These are phyloP conservation scores for Candida morakotiae DNA, from an alignment of 805 yeast species.

Conservation along the genomic window DNA sequence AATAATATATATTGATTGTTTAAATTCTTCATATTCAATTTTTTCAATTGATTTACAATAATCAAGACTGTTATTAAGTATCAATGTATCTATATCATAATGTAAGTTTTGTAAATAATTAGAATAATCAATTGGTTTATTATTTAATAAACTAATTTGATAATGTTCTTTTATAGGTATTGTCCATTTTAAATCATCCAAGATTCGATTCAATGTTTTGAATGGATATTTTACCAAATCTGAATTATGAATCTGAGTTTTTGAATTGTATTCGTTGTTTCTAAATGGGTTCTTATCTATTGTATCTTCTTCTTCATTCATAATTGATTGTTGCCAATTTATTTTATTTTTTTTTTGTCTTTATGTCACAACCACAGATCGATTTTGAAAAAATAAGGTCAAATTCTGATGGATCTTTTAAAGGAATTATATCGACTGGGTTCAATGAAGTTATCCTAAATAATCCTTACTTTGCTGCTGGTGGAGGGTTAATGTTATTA, in stretches of 20 bases:
- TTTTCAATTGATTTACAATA: conserved; percentile 30
- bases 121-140: conserved; percentile 37
- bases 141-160: conserved; percentile 19
- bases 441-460: conserved; percentile 53
- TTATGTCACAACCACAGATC: conserved; percentile 13
- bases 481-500: conserved; percentile 93
- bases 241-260: conserved; percentile 10
- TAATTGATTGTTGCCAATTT: not conserved
- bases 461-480: conserved; percentile 97
- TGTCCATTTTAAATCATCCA: conserved; percentile 55
- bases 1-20: conserved; percentile 18
- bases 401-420: conserved; percentile 34
- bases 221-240: conserved; percentile 27
- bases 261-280: not conserved
- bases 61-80: conserved; percentile 32
- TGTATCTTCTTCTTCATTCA: not conserved
- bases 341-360: not conserved
- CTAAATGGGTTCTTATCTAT: conserved; percentile 2
- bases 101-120: conserved; percentile 14
- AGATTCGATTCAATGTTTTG: conserved; percentile 63
- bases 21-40: conserved; percentile 12
- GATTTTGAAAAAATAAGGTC: conserved; percentile 33
- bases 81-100: conserved; percentile 17
- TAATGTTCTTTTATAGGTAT: conserved; percentile 15
- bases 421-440: conserved; percentile 32